Conservation (phyloP, 2,329 filamentous ascomycete genomes). For the Alternaria sp. region DNA sequence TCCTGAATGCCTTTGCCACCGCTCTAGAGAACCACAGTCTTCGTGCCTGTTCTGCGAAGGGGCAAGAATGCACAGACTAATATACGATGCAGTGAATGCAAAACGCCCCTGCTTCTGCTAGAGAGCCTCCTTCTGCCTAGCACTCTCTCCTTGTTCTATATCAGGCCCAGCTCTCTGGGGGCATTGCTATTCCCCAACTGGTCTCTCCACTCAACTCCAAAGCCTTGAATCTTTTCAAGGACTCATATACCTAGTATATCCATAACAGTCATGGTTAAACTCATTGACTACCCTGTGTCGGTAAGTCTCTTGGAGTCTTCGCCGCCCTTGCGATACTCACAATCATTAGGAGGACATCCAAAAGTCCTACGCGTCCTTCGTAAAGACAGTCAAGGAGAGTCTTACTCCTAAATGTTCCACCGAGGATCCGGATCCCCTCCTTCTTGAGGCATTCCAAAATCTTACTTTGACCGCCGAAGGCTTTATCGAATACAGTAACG, state of each 20-base stretch:
- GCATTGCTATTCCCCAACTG: background rate
- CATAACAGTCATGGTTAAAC: background rate
- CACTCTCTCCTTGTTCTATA: background rate
- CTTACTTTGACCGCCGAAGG: background rate
- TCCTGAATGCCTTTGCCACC: background rate
- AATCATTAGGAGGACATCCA: background rate
- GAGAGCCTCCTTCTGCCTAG: background rate
- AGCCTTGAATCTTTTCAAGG: background rate
- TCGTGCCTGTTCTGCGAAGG: background rate
- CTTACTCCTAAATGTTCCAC: rapidly evolving
- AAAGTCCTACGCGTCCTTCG: background rate
- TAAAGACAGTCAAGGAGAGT: background rate
- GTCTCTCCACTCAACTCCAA: background rate
- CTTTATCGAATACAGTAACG: background rate
- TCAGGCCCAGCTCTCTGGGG: background rate
- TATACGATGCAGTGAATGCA: background rate
- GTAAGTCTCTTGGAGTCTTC: background rate
- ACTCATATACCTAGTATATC: background rate
- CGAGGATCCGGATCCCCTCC: background rate
- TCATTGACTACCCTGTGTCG: background rate
- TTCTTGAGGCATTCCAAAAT: background rate
- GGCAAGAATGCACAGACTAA: background rate
- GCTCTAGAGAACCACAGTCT: background rate
- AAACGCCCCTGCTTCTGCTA: background rate
- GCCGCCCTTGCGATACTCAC: rapidly evolving